These are phyloP conservation scores for Borealophlyctis nickersoniae DNA, from an alignment of 192 early-diverging fungal species.

Conservation along the genomic window DNA sequence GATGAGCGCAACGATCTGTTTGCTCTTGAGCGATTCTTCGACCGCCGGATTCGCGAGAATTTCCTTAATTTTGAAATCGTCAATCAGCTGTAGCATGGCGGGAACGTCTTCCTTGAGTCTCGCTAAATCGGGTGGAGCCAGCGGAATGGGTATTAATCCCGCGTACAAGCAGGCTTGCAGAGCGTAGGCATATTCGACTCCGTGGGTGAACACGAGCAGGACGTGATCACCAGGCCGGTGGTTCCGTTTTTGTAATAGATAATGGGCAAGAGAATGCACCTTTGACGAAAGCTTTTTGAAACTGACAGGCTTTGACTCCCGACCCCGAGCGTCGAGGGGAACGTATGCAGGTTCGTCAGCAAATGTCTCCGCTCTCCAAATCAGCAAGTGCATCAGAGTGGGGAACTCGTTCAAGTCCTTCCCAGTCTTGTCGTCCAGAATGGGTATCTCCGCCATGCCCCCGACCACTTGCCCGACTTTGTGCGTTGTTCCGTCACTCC, in stretches of 20 bases:
- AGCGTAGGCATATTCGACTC: conserved; percentile 66
- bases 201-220: conserved; percentile 62
- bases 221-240: conserved; percentile 56
- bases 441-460: conserved; percentile 62
- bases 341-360: conserved; percentile 67
- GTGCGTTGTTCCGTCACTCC: not conserved
- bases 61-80: conserved; percentile 56
- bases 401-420: conserved; percentile 65
- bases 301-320: conserved; percentile 61
- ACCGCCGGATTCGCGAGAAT: conserved; percentile 62
- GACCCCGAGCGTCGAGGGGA: conserved; percentile 53
- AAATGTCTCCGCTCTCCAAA: conserved; percentile 64
- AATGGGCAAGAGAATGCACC: conserved; percentile 62
- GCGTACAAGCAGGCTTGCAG: conserved; percentile 80
- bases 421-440: conserved; percentile 69
- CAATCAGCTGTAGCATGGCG: conserved; percentile 54
- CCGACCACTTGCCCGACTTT: conserved; percentile 31
- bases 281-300: conserved; percentile 69
- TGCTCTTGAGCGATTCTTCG: conserved; percentile 67
- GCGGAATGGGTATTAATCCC: conserved; percentile 68
- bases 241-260: conserved; percentile 58
- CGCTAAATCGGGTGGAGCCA: conserved; percentile 62
- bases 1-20: conserved; percentile 51
- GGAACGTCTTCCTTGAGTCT: conserved; percentile 70
- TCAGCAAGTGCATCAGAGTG: conserved; percentile 68